phyloP scores from a whole-genome alignment of 139 green algal species.

The Penium margaritaceum region DNA sequence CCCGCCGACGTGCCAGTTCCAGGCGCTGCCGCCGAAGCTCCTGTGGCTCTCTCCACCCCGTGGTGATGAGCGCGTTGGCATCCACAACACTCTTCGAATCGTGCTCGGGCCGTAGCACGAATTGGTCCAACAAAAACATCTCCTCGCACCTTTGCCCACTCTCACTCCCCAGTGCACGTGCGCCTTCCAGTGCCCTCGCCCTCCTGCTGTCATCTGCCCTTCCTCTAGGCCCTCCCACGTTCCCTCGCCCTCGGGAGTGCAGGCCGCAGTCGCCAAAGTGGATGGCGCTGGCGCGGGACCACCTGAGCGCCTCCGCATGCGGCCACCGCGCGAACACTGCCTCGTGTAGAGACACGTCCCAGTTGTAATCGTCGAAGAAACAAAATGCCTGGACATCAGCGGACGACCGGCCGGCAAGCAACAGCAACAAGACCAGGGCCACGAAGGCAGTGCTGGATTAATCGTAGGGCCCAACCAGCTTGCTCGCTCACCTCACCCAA shows the following conservation, averaged over 20 bases:
- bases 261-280: slow-evolving; percentile 37
- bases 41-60: no score
- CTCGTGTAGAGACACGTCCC: slow-evolving; percentile 25
- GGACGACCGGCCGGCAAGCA: no score
- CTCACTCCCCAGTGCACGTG: not conserved
- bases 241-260: slow-evolving; percentile 9
- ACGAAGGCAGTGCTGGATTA: not conserved
- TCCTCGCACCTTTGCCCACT: no score
- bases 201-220: not conserved
- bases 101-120: no score
- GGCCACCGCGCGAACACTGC: not conserved
- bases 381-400: slow-evolving; percentile 12
- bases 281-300: slow-evolving; percentile 4
- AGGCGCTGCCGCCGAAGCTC: no score
- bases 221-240: not conserved
- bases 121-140: no score
- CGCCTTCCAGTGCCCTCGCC: not conserved
- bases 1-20: no score
- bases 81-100: not conserved
- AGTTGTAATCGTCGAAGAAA: slow-evolving; percentile 44
- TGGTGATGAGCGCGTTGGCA: no score
- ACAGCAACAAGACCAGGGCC: slow-evolving; percentile 1
- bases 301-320: not conserved
- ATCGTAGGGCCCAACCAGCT: no score
- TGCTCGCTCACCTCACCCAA: no score